Evolutionary conservation across 441 rosid species (phyloP), one percentile per base, ranked within the genome.

Genomic region (Gossypium laxum): DNA sequence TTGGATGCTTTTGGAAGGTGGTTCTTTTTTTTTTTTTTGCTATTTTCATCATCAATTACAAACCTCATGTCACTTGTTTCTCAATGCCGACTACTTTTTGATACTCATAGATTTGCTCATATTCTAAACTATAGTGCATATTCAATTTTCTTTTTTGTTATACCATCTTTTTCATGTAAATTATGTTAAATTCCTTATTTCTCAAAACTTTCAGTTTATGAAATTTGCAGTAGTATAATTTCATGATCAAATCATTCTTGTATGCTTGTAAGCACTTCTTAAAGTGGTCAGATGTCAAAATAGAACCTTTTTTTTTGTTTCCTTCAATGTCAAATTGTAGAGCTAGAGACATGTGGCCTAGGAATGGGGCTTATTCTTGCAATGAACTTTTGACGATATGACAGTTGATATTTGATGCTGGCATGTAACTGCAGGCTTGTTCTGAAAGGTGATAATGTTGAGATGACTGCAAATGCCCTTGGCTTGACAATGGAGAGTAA

Each of bases 401-500:
- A 80, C 72, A 28, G 67, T 71, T 67, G 15, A 58, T 67, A 64
- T 61, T 64, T 60, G 63, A 68, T 73, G 19, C 41, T 76, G 78
- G 17, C 60, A 4, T 67, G 60, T 32, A 30, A 30, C 62, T 78
- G 43, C 81, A 94, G 98, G 91, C 73, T 94, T 79, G 82, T 81
- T 66, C 30, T 89, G 77, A 94, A 88, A 76, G 92, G 90, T 61
- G 89, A 86, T 79, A 83, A 87, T 62, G 75, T 82, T 75, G 97
- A 92, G 80, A 81, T 92, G 91, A 86, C 84, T 79, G 96, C 91
- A 73, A 88, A 85, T 79, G 87, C 84, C 50, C 84, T 89, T 76
- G 97, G 97, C 81, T 86, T 94, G 80, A 87, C 85, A 74, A 87
- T 94, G 96, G 99, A 94, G 85, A 92, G 99, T 76, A 90, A 87